Conservation (phyloP, 1,284 basidiomycete species). For the Coniferiporia sulphurascens region DNA sequence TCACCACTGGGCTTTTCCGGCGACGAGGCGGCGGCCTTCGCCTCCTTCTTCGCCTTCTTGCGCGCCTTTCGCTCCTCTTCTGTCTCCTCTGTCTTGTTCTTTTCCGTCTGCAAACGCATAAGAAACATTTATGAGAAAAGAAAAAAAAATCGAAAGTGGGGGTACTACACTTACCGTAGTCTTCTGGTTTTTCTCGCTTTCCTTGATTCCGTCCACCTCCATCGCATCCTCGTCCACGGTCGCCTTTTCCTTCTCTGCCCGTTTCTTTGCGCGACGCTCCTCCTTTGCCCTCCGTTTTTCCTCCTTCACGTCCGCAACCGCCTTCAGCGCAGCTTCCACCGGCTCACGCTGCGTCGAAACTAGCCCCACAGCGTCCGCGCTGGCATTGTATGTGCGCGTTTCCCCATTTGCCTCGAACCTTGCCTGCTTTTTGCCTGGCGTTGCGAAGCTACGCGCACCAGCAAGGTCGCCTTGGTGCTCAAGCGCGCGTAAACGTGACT, state of each 20-base stretch:
- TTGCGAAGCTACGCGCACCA: constrained; percentile 56
- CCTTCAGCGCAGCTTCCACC: constrained; percentile 58
- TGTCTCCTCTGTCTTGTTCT: constrained; percentile 47
- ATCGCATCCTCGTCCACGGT: constrained; percentile 42
- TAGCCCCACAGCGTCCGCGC: constrained; percentile 73
- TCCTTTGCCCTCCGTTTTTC: constrained; percentile 76
- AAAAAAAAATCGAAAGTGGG: background rate
- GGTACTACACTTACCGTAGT: background rate
- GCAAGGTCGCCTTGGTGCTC: constrained; percentile 78
- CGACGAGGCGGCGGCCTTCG: constrained; percentile 39
- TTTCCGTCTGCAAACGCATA: constrained; percentile 13
- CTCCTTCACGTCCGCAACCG: constrained; percentile 71
- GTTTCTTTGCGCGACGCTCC: constrained; percentile 66
- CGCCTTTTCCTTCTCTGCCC: constrained; percentile 55
- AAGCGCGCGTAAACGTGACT: constrained; percentile 86
- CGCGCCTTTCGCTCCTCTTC: constrained; percentile 69
- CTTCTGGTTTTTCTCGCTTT: constrained; percentile 33
- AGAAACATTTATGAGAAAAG: background rate
- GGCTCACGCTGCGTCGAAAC: constrained; percentile 81
- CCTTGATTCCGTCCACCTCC: constrained; percentile 34
- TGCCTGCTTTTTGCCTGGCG: constrained; percentile 63
- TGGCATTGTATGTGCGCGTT: constrained; percentile 76
- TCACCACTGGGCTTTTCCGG: constrained; percentile 36
- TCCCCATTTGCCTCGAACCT: constrained; percentile 77
- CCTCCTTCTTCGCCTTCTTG: constrained; percentile 68